Conservation (phyloP, 2,329 filamentous ascomycete species). For the Cladosporium colombiae region DNA sequence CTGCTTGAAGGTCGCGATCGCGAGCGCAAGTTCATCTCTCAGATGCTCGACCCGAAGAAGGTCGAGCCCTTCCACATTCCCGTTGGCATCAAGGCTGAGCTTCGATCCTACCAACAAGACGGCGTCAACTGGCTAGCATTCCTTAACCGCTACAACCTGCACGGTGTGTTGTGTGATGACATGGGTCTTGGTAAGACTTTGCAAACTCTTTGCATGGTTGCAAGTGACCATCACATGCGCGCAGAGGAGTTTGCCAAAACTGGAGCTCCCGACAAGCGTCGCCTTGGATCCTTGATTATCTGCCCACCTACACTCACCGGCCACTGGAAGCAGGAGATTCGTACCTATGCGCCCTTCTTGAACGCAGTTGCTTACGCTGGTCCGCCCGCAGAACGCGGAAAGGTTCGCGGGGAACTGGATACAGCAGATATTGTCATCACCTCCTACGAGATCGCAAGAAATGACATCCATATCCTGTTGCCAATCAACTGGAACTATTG, state of each 20-base stretch:
- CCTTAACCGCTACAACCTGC: slow-evolving; percentile 95
- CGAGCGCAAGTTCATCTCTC: slow-evolving; percentile 93
- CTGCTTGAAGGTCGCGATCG: slow-evolving; percentile 86
- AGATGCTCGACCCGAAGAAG: slow-evolving; percentile 95
- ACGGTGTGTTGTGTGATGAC: slow-evolving; percentile 97
- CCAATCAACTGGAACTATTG: slow-evolving; percentile 95
- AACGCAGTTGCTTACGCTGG: slow-evolving; percentile 89
- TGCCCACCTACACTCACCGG: slow-evolving; percentile 95
- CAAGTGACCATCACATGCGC: slow-evolving; percentile 92
- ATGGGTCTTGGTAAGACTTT: slow-evolving; percentile 98
- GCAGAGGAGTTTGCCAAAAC: slow-evolving; percentile 88
- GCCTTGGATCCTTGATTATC: slow-evolving; percentile 86
- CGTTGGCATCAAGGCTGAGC: slow-evolving; percentile 93
- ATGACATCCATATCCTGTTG: slow-evolving; percentile 82
- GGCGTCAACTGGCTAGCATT: slow-evolving; percentile 99
- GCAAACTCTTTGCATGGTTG: slow-evolving; percentile 96
- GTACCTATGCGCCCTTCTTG: slow-evolving; percentile 92
- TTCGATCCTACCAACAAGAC: slow-evolving; percentile 96
- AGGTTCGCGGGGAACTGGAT: slow-evolving; percentile 67
- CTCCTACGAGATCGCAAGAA: slow-evolving; percentile 96
- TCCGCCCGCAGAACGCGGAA: slow-evolving; percentile 75
- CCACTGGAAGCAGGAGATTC: slow-evolving; percentile 98
- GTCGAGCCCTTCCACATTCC: slow-evolving; percentile 92
- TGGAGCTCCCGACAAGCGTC: slow-evolving; percentile 72
- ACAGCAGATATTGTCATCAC: slow-evolving; percentile 92